Conservation (phyloP, 306 rosid species). For the Ormosia emarginata region DNA sequence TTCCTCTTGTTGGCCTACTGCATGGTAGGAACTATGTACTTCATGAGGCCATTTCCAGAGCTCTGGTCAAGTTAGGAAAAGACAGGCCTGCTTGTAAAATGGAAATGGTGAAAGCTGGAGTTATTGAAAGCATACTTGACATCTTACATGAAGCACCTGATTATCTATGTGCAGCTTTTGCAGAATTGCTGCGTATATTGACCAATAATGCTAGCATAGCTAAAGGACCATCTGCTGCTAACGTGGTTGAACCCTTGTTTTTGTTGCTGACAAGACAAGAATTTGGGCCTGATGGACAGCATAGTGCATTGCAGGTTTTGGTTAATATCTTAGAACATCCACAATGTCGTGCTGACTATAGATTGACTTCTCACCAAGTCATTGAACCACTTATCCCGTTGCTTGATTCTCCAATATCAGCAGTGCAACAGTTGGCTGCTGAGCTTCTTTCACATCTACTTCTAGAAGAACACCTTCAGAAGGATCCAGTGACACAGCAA, state of each 20-base stretch:
- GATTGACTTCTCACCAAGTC: slow-evolving; percentile 78
- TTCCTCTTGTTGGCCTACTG: slow-evolving; percentile 93
- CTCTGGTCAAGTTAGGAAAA: slow-evolving; percentile 91
- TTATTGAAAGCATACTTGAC: slow-evolving; percentile 80
- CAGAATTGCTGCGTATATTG: slow-evolving; percentile 93
- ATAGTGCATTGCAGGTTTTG: slow-evolving; percentile 89
- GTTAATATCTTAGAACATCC: slow-evolving; percentile 95
- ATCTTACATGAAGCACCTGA: slow-evolving; percentile 90
- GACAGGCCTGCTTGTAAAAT: slow-evolving; percentile 95
- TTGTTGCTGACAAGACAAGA: slow-evolving; percentile 76
- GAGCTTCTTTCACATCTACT: slow-evolving; percentile 96
- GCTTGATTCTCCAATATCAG: slow-evolving; percentile 84
- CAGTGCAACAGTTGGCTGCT: slow-evolving; percentile 96
- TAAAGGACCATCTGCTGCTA: slow-evolving; percentile 87
- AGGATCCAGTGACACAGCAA: slow-evolving; percentile 84
- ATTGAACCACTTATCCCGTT: slow-evolving; percentile 89
- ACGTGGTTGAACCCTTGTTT: slow-evolving; percentile 91
- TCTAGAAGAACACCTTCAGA: slow-evolving; percentile 83
- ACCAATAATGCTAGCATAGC: slow-evolving; percentile 97
- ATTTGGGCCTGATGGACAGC: slow-evolving; percentile 95
- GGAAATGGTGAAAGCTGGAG: slow-evolving; percentile 99
- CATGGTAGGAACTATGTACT: slow-evolving; percentile 84
- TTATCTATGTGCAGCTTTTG: slow-evolving; percentile 79
- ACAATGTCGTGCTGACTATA: slow-evolving; percentile 89
- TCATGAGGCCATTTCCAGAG: slow-evolving; percentile 92